Evolutionary conservation across 495 filamentous ascomycete genomes (phyloP).

Genomic region (Gamarada debralockiae): DNA sequence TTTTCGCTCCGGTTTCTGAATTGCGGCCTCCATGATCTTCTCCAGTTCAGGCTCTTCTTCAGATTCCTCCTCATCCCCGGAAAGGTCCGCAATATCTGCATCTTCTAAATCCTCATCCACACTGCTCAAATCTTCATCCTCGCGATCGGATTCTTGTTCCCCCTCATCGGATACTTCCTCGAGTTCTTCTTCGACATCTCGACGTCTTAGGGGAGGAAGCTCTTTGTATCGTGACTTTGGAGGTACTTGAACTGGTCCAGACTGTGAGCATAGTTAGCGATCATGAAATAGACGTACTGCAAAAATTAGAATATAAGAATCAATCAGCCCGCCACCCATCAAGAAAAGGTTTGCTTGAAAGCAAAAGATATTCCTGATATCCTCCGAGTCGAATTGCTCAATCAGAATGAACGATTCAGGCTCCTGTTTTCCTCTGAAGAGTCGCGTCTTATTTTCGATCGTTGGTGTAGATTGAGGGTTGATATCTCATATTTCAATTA

Average conservation of each 20-base stretch:
- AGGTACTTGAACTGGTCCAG: conserved; percentile 60
- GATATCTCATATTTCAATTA: no score
- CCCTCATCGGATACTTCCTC: conserved; percentile 37
- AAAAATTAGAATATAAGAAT: no score
- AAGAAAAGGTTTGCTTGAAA: no score
- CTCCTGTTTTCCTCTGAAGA: no score
- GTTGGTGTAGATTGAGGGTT: no score
- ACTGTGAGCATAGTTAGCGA: conserved; percentile 38
- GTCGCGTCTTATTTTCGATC: no score
- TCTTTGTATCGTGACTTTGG: conserved; percentile 48
- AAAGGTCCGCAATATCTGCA: conserved; percentile 19
- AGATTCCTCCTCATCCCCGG: conserved; percentile 26
- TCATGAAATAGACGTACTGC: background rate
- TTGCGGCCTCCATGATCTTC: conserved; percentile 27
- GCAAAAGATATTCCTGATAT: no score
- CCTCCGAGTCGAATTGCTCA: no score
- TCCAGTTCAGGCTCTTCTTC: conserved; percentile 25
- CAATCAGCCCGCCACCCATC: no score
- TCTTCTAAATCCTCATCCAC: conserved; percentile 33
- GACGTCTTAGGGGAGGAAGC: conserved; percentile 22
- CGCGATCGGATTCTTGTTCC: conserved; percentile 36
- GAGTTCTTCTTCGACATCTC: conserved; percentile 29
- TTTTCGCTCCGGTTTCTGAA: conserved; percentile 55
- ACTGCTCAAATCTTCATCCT: conserved; percentile 33
- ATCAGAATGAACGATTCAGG: no score